A percentile compares a stretch with the other conserved stretches of the same genome.
phyloP scores from a whole-genome alignment of 1,284 basidiomycete species.

The Ceratobasidium sp. region DNA sequence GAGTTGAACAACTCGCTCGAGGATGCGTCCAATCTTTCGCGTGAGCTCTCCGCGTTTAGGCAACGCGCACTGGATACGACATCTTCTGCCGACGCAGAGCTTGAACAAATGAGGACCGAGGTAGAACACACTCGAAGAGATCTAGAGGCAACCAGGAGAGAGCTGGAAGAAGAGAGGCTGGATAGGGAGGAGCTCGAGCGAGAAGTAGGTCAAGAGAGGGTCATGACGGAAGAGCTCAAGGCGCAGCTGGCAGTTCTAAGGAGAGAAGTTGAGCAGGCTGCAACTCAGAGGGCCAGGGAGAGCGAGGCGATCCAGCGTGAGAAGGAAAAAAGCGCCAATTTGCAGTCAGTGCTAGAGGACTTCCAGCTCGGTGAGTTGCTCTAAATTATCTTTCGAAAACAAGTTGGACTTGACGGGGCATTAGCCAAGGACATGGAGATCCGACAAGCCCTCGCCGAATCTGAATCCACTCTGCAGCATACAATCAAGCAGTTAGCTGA shows the following conservation, averaged over 20 bases:
- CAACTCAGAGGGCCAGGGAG: conserved; percentile 59
- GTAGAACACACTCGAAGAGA: conserved; percentile 67
- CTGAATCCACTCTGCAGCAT: conserved; percentile 73
- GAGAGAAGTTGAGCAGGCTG: conserved; percentile 69
- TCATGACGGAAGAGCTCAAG: conserved; percentile 70
- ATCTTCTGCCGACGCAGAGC: conserved; percentile 54
- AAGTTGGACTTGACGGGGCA: conserved; percentile 1
- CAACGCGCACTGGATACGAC: conserved; percentile 47
- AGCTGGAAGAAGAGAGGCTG: conserved; percentile 80
- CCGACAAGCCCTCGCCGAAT: conserved; percentile 77
- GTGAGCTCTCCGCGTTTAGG: conserved; percentile 71
- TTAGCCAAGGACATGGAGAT: conserved; percentile 77
- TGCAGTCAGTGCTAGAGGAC: conserved; percentile 92
- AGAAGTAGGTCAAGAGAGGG: conserved; percentile 73
- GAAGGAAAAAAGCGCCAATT: conserved; percentile 75
- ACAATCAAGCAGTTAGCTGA: conserved; percentile 78
- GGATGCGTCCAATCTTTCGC: conserved; percentile 71
- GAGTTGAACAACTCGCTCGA: conserved; percentile 77
- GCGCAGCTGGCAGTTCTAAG: conserved; percentile 63
- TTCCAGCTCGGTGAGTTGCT: conserved; percentile 80
- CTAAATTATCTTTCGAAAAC: conserved; percentile 2
- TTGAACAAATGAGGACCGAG: conserved; percentile 69
- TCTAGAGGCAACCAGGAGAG: conserved; percentile 76
- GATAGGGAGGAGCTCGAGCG: conserved; percentile 90
- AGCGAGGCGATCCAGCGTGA: conserved; percentile 68